Conservation (phyloP, 352 stramenopile species). For the Peronosclerospora sorghi region DNA sequence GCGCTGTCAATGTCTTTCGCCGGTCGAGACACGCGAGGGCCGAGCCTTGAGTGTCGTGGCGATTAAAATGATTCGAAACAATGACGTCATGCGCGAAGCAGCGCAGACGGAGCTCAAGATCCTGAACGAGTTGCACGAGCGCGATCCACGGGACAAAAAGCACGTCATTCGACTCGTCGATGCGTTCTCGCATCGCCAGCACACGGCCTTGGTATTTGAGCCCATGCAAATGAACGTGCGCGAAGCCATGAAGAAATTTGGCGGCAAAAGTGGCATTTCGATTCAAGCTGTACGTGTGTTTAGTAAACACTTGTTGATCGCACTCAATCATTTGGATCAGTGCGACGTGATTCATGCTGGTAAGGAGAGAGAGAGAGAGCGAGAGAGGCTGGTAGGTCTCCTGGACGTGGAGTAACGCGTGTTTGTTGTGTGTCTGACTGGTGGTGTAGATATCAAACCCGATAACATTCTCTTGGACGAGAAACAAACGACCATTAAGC, state of each 20-base stretch:
- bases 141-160: slow-evolving; percentile 69
- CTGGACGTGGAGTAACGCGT: too few species aligned
- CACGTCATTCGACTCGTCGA: slow-evolving; percentile 80
- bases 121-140: slow-evolving; percentile 58
- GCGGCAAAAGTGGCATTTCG: slow-evolving; percentile 70
- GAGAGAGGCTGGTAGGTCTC: too few species aligned
- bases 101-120: slow-evolving; percentile 80
- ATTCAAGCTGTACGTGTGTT: slow-evolving; percentile 81
- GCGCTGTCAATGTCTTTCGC: slow-evolving; percentile 77
- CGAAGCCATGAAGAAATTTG: slow-evolving; percentile 86
- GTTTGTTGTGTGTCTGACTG: neutral
- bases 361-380: slow-evolving; percentile 11
- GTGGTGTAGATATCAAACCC: slow-evolving; percentile 89
- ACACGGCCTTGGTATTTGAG: slow-evolving; percentile 96
- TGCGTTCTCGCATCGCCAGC: slow-evolving; percentile 87
- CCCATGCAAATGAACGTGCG: slow-evolving; percentile 96
- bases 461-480: slow-evolving; percentile 97
- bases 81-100: slow-evolving; percentile 96
- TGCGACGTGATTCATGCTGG: slow-evolving; percentile 89
- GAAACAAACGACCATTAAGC: slow-evolving; percentile 90
- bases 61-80: slow-evolving; percentile 91
- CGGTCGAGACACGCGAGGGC: slow-evolving; percentile 9
- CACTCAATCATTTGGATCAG: slow-evolving; percentile 59
- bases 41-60: slow-evolving; percentile 35
- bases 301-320: slow-evolving; percentile 68